These are phyloP conservation scores for Pseudoneurospora amorphoporcata DNA, from an alignment of 495 filamentous ascomycete species.

Conservation along the genomic window DNA sequence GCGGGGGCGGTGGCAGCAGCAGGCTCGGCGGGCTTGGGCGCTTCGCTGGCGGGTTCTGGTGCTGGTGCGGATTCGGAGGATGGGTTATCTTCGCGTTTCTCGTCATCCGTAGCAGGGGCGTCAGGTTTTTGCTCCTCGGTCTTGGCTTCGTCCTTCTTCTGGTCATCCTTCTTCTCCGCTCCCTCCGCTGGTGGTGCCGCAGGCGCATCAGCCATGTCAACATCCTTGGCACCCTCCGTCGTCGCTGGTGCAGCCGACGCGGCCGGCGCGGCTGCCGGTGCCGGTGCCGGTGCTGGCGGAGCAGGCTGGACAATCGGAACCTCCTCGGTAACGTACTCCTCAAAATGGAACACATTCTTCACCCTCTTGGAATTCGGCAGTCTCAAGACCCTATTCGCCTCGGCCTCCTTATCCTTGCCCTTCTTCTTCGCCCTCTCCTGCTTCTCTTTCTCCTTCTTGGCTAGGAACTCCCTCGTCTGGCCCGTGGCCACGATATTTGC, in stretches of 20 bases:
- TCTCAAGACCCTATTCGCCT: conserved; percentile 43
- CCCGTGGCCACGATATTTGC: conserved; percentile 87
- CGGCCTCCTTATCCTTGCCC: conserved; percentile 48
- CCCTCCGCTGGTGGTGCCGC: conserved; percentile 1
- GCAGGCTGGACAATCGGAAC: conserved; percentile 31
- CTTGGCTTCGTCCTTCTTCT: not conserved
- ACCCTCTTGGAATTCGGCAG: conserved; percentile 76
- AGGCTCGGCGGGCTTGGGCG: conserved; percentile 1
- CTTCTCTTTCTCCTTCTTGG: conserved; percentile 86
- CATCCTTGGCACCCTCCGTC: conserved; percentile 17
- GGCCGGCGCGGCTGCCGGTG: not conserved
- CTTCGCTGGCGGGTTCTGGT: conserved; percentile 1
- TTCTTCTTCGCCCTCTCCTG: conserved; percentile 51
- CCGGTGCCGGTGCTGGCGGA: conserved; percentile 19
- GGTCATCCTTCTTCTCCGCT: not conserved
- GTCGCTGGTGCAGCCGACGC: not conserved
- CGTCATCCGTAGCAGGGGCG: not conserved
- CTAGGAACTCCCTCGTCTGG: conserved; percentile 84
- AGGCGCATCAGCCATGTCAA: conserved; percentile 10
- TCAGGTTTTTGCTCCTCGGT: not conserved
- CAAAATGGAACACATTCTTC: conserved; percentile 69
- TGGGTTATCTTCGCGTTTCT: not conserved
- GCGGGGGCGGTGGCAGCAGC: not conserved
- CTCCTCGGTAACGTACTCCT: conserved; percentile 62
- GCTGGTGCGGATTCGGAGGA: not conserved